Evolutionary conservation across 352 stramenopile genomes (phyloP), one percentile per base, ranked within the genome.

Genomic region (Globisporangium rhizosaccharum): DNA sequence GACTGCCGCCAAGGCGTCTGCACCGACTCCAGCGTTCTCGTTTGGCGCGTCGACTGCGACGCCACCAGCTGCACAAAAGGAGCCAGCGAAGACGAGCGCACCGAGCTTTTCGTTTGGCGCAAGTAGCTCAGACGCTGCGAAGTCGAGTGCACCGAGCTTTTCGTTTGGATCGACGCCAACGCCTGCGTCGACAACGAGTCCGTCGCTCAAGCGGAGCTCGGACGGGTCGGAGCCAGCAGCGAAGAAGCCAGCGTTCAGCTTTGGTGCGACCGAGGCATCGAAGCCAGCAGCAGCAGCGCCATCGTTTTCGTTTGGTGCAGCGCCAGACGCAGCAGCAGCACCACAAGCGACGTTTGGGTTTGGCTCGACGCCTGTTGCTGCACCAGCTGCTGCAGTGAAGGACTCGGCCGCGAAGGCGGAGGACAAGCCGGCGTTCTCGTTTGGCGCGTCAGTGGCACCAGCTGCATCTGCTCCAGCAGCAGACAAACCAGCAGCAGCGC

Each of bases 361-460:
- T 59, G 44, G 56, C 20, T 33, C 56, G 9, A 25, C 56, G 17
- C 12, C 25, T 39, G 26, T 15, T 53, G 49, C 49, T 51, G 30
- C 39, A 51, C n/a, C 53, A n/a, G 2, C 17, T 28, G 52, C 28
- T 26, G n/a, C 23, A 30, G 10, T 23, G 15, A 56, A 64, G 26
- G 25, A 61, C 42, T 18, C 57, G 14, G 47, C 62, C n/a, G n/a
- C 61, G 0, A 45, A 46, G 15, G 8, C 51, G 2, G 44, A 62
- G 49, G 37, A 17, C 8, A 74, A 63, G 53, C 65, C 72, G 50
- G 62, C 62, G 3, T 82, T 83, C 55, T 65, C 76, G 1, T 85
- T 87, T 25, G 75, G 73, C 49, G 61, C 71, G 3, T 61, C 69
- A 11, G 0, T 20, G 18, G 25, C 44, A 23, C 18, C 44, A 44